These are phyloP conservation scores for Monosporozyma aerobia DNA, from an alignment of 805 yeast genomes.

Conservation along the genomic window DNA sequence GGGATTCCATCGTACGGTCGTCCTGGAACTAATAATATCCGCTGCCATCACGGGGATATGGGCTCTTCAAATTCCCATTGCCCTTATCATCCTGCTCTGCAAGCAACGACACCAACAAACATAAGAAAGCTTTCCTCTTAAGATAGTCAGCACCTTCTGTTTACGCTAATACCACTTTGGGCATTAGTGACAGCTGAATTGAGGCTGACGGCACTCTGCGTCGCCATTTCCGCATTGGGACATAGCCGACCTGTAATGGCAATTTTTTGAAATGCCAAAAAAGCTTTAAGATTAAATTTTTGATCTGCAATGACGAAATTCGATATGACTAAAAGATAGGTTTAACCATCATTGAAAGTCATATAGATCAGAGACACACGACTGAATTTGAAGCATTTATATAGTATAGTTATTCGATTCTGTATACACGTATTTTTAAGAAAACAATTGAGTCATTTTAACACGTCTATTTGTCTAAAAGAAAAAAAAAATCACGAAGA, in stretches of 20 bases:
- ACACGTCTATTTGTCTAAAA: not conserved
- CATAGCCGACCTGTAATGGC: not conserved
- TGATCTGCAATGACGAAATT: not conserved
- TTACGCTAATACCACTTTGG: not conserved
- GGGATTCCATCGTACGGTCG: conserved; percentile 26
- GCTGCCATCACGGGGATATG: conserved; percentile 39
- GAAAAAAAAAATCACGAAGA: not conserved
- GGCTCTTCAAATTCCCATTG: conserved; percentile 38
- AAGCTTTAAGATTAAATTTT: not conserved
- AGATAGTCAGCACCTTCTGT: not conserved
- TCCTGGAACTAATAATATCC: conserved; percentile 41
- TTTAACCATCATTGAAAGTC: not conserved
- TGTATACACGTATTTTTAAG: not conserved
- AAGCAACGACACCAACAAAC: not conserved
- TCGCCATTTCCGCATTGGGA: not conserved
- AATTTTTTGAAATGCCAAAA: not conserved
- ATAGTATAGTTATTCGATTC: not conserved
- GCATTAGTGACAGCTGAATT: not conserved
- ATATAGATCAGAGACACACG: not conserved
- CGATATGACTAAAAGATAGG: not conserved
- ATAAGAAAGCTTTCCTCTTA: not conserved
- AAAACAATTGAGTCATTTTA: not conserved
- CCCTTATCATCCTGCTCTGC: conserved; percentile 12
- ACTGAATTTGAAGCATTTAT: not conserved
- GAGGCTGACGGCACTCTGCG: not conserved